phyloP scores from a whole-genome alignment of 495 filamentous ascomycete species.

The Xanthoparmelia taractica region DNA sequence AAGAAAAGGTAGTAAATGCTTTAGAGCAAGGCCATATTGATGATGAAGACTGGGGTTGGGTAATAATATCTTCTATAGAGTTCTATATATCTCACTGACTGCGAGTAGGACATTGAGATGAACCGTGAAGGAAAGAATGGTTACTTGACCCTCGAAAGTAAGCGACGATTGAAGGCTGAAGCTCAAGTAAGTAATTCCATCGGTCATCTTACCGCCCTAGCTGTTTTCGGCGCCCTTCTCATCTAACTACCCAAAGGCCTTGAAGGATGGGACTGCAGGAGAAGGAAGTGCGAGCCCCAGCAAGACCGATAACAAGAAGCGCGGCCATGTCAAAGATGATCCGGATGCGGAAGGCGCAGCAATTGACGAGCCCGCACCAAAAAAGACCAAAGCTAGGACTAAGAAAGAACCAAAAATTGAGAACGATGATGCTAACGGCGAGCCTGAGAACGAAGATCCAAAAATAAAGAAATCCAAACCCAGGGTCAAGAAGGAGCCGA shows the following conservation, averaged over 20 bases:
- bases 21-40: slow-evolving; percentile 64
- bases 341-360: slow-evolving; percentile 29
- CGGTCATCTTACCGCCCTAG: neutral
- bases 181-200: slow-evolving; percentile 20
- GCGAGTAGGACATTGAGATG: slow-evolving; percentile 53
- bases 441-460: slow-evolving; percentile 24
- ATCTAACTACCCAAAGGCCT: slow-evolving; percentile 14
- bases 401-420: slow-evolving; percentile 28
- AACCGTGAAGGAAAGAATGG: slow-evolving; percentile 60
- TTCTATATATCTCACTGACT: slow-evolving; percentile 22
- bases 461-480: slow-evolving; percentile 9
- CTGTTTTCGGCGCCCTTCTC: neutral
- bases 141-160: slow-evolving; percentile 42
- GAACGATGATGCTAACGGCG: slow-evolving; percentile 18
- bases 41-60: slow-evolving; percentile 70
- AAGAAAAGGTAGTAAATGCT: slow-evolving; percentile 55
- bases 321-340: slow-evolving; percentile 35
- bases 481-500: slow-evolving; percentile 6
- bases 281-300: slow-evolving; percentile 24
- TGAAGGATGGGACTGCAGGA: slow-evolving; percentile 28
- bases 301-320: slow-evolving; percentile 36
- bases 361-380: slow-evolving; percentile 20
- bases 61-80: slow-evolving; percentile 32
- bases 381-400: slow-evolving; percentile 28
- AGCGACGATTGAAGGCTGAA: slow-evolving; percentile 38